Base-by-base conservation (phyloP, 371 early-diverging fungal species). In the Chytridium lagenaria region DNA sequence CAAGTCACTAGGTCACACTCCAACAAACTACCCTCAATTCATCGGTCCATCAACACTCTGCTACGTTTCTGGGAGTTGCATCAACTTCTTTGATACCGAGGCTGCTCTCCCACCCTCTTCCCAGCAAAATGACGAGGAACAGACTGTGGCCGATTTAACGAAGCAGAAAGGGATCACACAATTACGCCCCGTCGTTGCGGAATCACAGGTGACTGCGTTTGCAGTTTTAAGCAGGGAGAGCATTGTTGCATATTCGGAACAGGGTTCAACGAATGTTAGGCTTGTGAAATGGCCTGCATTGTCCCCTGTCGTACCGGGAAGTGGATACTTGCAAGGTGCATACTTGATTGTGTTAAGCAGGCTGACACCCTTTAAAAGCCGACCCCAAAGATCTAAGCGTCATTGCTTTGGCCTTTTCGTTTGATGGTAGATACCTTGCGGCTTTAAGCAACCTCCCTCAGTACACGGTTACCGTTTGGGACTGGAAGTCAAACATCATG, bases 341-440 rank as follows among this genome's bases (percentile, higher is more conserved):
- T 12, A 31, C 31, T 61, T 2, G 28, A 23, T 2, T n/a, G 16
- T 28, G 34, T 69, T 0, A 15, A 0, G 33, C 39, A 68, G 16
- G 30, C 44, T 7, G 28, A n/a, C n/a, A n/a, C n/a, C n/a, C n/a
- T n/a, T n/a, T n/a, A n/a, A n/a, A n/a, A 78, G 78, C 77, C 16
- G 49, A 65, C 23, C 44, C 59, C n/a, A 36, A 67, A 16, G 84
- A 84, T 50, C 37, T 81, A 15, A 59, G 51, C 0, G 76, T 84
- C 50, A 0, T 39, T 22, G 44, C 79, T 0, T 57, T 84, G 5
- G 69, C 75, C n/a, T 85, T 86, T 63, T 84, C 85, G 3, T 39
- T 59, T 57, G 83, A 84, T 59, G 83, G 82, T 1, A 77, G 78
- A 51, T 84, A 83, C 69, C 76, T 86, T 1, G 87, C 84, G 0